Percentiles rank a stretch among this genome's conserved stretches.
phyloP scores from a whole-genome alignment of 495 filamentous ascomycete genomes.

The Monascus purpureus region DNA sequence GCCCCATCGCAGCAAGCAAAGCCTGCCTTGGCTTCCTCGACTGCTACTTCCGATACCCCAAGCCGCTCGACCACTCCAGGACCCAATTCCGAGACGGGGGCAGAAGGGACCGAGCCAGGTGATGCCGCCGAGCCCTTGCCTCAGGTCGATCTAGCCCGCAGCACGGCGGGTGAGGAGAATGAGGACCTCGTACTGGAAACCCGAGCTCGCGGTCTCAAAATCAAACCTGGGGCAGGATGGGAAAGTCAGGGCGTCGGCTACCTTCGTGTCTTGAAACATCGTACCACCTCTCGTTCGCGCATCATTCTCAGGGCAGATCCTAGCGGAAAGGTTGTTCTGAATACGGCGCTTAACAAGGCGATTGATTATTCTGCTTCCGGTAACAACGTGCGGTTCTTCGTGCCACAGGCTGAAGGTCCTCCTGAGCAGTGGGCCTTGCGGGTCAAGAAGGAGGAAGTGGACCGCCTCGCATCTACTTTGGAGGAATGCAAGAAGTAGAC shows the following conservation, averaged over 20 bases:
- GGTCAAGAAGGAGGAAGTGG: conserved; percentile 40
- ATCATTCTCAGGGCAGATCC: conserved; percentile 56
- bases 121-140: conserved; percentile 38
- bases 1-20: conserved; percentile 17
- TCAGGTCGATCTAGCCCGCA: conserved; percentile 44
- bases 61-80: conserved; percentile 24
- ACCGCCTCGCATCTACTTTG: conserved; percentile 19
- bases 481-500: conserved; percentile 12
- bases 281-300: conserved; percentile 44
- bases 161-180: conserved; percentile 56
- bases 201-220: conserved; percentile 47
- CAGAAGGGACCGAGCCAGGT: conserved; percentile 40
- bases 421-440: conserved; percentile 52
- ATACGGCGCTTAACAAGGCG: conserved; percentile 44
- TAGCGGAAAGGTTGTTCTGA: conserved; percentile 53
- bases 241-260: conserved; percentile 47
- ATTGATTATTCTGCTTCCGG: conserved; percentile 40
- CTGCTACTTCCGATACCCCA: conserved; percentile 16
- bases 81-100: conserved; percentile 46
- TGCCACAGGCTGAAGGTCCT: conserved; percentile 34
- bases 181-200: conserved; percentile 50
- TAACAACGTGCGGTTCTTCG: conserved; percentile 43
- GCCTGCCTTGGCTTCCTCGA: conserved; percentile 22
- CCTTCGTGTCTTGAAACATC: conserved; percentile 53
- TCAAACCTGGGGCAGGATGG: conserved; percentile 31